These are phyloP conservation scores for Kurtzmaniella cleridarum DNA, from an alignment of 805 yeast species.

Conservation along the genomic window DNA sequence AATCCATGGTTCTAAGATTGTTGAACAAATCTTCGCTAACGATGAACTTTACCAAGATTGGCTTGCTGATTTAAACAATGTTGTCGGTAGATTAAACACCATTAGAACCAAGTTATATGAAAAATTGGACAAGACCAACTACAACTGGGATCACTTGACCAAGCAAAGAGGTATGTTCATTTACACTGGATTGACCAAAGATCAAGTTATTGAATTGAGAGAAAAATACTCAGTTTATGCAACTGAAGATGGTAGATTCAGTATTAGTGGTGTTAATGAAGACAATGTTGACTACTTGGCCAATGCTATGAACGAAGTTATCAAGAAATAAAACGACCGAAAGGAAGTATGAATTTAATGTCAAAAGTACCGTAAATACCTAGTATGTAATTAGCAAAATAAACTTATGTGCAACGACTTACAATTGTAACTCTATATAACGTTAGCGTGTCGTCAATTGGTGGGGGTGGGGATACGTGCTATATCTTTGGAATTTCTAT, in stretches of 20 bases:
- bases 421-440: too few relatives aligned
- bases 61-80: slow-evolving; percentile 72
- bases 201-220: slow-evolving; percentile 68
- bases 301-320: slow-evolving; percentile 51
- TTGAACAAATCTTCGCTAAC: slow-evolving; percentile 64
- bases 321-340: slow-evolving; percentile 15
- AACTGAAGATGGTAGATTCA: slow-evolving; percentile 86
- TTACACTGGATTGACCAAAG: slow-evolving; percentile 72
- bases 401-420: too few relatives aligned
- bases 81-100: slow-evolving; percentile 71
- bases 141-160: slow-evolving; percentile 81
- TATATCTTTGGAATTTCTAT: too few relatives aligned
- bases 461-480: too few relatives aligned
- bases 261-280: slow-evolving; percentile 83
- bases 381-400: too few relatives aligned
- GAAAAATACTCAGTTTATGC: slow-evolving; percentile 74
- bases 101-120: slow-evolving; percentile 65
- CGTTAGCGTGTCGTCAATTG: too few relatives aligned
- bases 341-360: too few relatives aligned
- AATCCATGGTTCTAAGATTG: slow-evolving; percentile 88
- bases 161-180: slow-evolving; percentile 97
- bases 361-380: too few relatives aligned
- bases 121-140: slow-evolving; percentile 54
- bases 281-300: slow-evolving; percentile 74
- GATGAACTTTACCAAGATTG: slow-evolving; percentile 62